These are phyloP conservation scores for Coemansia sp. DNA, from an alignment of 192 early-diverging fungal species.

Conservation along the genomic window DNA sequence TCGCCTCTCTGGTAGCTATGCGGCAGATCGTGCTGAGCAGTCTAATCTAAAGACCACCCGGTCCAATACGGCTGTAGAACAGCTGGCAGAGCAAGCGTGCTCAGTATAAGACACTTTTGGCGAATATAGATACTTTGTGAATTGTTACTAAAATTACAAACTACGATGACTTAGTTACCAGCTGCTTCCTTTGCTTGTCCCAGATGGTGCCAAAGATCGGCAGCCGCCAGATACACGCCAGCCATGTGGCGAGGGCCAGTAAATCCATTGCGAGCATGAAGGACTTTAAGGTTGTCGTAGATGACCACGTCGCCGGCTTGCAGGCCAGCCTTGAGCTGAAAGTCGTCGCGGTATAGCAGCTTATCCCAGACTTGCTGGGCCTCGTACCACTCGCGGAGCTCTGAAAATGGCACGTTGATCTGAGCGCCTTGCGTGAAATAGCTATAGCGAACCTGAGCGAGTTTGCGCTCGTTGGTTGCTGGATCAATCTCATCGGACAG, in stretches of 20 bases:
- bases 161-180: background rate
- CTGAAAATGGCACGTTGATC: constrained; percentile 42
- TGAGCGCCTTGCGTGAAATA: constrained; percentile 57
- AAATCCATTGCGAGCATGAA: constrained; percentile 58
- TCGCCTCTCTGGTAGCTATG: background rate
- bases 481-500: constrained; percentile 27
- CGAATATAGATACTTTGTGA: background rate
- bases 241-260: constrained; percentile 53
- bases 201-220: constrained; percentile 52
- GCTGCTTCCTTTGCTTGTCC: constrained; percentile 22
- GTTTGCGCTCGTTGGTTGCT: constrained; percentile 23
- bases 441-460: constrained; percentile 53
- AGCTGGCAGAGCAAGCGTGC: background rate
- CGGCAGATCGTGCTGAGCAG: background rate
- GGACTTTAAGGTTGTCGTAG: constrained; percentile 54
- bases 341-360: constrained; percentile 52
- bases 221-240: constrained; percentile 44
- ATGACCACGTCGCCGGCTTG: constrained; percentile 53
- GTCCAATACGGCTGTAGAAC: background rate
- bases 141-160: background rate
- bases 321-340: constrained; percentile 51
- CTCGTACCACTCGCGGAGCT: constrained; percentile 56
- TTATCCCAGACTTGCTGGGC: constrained; percentile 51
- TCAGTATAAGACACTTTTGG: background rate
- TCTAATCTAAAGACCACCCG: background rate